A percentile compares a stretch with the other conserved stretches of the same genome.
Evolutionary conservation across 2,329 filamentous ascomycete species (phyloP).

Genomic region (Xylaria sp.): DNA sequence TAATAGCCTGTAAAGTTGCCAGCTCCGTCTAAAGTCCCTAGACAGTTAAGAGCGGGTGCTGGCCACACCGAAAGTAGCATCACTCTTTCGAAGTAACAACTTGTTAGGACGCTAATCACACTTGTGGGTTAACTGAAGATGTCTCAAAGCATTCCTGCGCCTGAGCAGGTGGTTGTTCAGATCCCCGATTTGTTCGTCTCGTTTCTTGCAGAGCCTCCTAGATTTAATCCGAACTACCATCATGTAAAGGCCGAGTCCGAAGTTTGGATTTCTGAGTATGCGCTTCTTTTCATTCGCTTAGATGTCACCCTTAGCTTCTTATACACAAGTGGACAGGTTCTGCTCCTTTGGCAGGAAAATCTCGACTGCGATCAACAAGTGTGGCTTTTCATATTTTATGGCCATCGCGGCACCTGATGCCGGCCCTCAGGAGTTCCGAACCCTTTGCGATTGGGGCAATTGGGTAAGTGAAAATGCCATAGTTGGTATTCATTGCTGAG

Average conservation of each 20-base stretch:
- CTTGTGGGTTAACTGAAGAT: conserved; percentile 3
- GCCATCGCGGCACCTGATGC: conserved; percentile 31
- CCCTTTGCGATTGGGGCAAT: conserved; percentile 31
- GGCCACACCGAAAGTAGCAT: no score
- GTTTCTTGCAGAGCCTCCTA: conserved; percentile 28
- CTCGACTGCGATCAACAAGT: conserved; percentile 22
- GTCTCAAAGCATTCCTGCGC: background rate
- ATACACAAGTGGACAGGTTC: conserved; percentile 10
- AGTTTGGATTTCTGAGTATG: conserved; percentile 31
- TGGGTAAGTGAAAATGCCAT: conserved; percentile 16
- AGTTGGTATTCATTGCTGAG: background rate
- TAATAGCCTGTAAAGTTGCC: no score
- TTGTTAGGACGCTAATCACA: background rate
- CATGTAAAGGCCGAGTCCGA: conserved; percentile 28
- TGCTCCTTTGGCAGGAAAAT: conserved; percentile 30
- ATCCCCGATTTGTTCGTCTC: conserved; percentile 33
- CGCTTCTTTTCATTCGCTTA: background rate
- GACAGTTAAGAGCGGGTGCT: no score
- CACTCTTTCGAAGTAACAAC: no score
- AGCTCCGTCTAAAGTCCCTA: no score
- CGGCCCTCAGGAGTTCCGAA: conserved; percentile 15
- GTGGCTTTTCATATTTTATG: conserved; percentile 35
- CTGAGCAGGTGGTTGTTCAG: conserved; percentile 15
- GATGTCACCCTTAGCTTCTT: background rate
- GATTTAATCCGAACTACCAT: conserved; percentile 27